These are phyloP conservation scores for Tylopilus sp. DNA, from an alignment of 768 basidiomycete species.

Conservation along the genomic window DNA sequence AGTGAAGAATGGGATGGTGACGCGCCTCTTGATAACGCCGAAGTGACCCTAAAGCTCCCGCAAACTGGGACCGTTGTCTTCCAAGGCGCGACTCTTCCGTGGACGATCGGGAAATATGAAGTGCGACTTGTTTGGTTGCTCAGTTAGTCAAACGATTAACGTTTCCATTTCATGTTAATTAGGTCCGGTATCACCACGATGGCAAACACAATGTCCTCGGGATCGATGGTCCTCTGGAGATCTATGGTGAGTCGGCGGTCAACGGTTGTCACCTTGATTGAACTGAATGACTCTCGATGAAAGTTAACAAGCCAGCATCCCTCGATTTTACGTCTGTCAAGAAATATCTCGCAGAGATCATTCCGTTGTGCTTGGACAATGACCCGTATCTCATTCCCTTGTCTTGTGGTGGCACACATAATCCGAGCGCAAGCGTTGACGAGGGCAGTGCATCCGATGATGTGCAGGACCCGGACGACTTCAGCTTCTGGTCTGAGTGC, in stretches of 20 bases:
- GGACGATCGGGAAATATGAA: constrained; percentile 86
- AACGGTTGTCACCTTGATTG: background rate
- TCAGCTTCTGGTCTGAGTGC: constrained; percentile 85
- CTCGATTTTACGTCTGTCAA: constrained; percentile 67
- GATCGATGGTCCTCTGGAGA: constrained; percentile 79
- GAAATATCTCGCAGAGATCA: constrained; percentile 65
- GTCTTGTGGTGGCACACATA: constrained; percentile 47
- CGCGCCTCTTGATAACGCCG: constrained; percentile 50
- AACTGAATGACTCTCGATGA: background rate
- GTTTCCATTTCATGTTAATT: background rate
- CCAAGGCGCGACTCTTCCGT: constrained; percentile 76
- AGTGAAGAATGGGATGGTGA: constrained; percentile 94
- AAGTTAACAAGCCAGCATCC: constrained; percentile 61
- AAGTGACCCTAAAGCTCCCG: constrained; percentile 33
- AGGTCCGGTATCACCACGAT: constrained; percentile 93
- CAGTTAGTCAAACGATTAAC: background rate
- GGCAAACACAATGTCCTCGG: constrained; percentile 97
- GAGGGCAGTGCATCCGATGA: constrained; percentile 26
- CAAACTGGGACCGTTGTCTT: constrained; percentile 71
- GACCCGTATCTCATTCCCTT: constrained; percentile 79
- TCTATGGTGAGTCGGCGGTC: constrained; percentile 64
- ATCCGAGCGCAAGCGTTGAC: constrained; percentile 12
- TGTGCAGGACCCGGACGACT: constrained; percentile 81
- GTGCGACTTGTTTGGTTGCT: constrained; percentile 19
- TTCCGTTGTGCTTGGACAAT: constrained; percentile 82